Conservation (phyloP, 2,329 filamentous ascomycete genomes). For the Cordyceps sp. region DNA sequence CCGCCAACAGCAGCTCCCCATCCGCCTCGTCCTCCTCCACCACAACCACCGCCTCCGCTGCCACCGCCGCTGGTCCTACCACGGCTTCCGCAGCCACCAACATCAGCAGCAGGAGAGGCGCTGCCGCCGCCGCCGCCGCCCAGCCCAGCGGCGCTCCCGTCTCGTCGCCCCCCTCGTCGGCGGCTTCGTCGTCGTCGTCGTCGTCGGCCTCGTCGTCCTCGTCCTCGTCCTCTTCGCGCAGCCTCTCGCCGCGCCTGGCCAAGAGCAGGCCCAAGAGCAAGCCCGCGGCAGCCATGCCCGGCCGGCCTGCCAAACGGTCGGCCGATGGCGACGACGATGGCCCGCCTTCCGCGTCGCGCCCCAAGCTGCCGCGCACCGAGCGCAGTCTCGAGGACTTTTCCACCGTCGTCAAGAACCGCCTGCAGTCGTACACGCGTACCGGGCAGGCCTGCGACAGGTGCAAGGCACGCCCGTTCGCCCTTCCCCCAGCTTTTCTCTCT, state of each 20-base stretch:
- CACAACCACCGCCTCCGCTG: too few relatives aligned
- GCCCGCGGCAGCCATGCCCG: slow-evolving; percentile 5
- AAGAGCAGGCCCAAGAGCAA: neutral
- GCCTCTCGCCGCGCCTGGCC: slow-evolving; percentile 3
- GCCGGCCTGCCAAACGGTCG: slow-evolving; percentile 17
- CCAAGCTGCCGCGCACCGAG: slow-evolving; percentile 33
- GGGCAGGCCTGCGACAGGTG: slow-evolving; percentile 81
- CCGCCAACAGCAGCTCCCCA: too few relatives aligned
- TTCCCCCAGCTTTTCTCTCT: neutral
- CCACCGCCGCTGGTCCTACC: too few relatives aligned
- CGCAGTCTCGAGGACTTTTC: slow-evolving; percentile 34
- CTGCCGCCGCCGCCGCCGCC: neutral
- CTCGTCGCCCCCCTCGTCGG: slow-evolving; percentile 2
- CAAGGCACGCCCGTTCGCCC: slow-evolving; percentile 39
- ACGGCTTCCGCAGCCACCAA: too few relatives aligned
- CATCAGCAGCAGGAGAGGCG: neutral
- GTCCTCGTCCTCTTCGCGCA: slow-evolving; percentile 3
- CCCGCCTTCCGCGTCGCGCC: slow-evolving; percentile 16
- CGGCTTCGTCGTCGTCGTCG: too few relatives aligned
- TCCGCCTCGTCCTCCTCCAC: too few relatives aligned
- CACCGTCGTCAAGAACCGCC: slow-evolving; percentile 35
- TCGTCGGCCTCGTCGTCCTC: too few relatives aligned
- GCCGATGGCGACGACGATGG: slow-evolving; percentile 18
- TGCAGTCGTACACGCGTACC: slow-evolving; percentile 43
- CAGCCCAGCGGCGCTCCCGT: neutral